Evolutionary conservation across 176 grass and related monocot genomes (phyloP).

Genomic region (Oryza officinalis): DNA sequence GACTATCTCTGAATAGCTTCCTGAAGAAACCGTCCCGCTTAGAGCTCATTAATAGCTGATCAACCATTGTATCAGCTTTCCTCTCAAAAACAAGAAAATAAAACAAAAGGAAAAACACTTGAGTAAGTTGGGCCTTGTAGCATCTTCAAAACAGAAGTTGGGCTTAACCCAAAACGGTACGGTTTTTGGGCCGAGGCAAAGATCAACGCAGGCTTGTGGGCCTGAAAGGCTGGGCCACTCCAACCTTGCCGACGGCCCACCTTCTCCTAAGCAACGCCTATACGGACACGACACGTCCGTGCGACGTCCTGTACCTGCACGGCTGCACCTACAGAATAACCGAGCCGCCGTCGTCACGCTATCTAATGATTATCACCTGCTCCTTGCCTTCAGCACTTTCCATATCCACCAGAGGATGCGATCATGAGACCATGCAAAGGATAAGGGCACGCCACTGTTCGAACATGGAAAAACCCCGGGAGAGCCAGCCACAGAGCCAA

Average conservation of each 20-base stretch:
- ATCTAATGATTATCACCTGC: slow-evolving; percentile 26
- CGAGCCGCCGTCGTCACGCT: neutral
- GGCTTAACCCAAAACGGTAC: neutral
- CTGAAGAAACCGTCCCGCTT: neutral
- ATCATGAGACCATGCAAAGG: slow-evolving; percentile 32
- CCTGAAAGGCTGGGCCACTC: neutral
- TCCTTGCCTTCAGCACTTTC: slow-evolving; percentile 17
- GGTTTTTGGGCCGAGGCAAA: neutral
- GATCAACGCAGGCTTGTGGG: too few relatives aligned
- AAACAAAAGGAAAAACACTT: neutral
- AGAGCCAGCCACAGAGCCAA: neutral
- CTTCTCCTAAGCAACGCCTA: neutral
- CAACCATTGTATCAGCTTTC: neutral
- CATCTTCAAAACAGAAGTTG: neutral
- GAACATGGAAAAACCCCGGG: neutral
- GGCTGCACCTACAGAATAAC: neutral
- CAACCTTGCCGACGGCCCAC: neutral
- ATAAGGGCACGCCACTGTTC: slow-evolving; percentile 14
- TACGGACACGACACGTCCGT: neutral
- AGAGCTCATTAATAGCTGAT: neutral
- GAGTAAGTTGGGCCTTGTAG: neutral
- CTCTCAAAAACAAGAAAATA: neutral
- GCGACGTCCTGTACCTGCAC: neutral
- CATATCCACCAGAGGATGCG: neutral
- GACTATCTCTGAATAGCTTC: too few relatives aligned